Conservation (phyloP, 768 basidiomycete genomes). For the Clitopilus passeckerianus region DNA sequence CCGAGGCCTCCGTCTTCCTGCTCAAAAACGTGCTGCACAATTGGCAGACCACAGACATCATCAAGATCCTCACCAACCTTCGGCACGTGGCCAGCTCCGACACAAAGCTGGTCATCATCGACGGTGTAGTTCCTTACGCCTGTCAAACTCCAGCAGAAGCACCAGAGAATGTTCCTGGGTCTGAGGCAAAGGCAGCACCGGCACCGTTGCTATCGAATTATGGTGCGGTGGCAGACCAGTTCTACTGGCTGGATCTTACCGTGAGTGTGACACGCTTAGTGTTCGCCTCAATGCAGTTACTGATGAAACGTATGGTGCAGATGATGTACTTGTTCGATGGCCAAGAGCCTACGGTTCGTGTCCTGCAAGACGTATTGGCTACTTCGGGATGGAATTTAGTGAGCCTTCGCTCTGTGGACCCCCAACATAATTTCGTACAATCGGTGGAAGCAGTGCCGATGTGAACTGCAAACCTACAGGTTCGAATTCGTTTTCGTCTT, state of each 20-base stretch:
- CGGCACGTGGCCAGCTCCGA: constrained; percentile 15
- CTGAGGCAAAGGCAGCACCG: not conserved
- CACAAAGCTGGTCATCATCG: constrained; percentile 21
- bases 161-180: not conserved
- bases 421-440: not conserved
- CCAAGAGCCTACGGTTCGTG: constrained; percentile 22
- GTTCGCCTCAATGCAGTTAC: not conserved
- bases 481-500: not conserved
- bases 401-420: not conserved
- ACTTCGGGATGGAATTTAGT: constrained; percentile 22
- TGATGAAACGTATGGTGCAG: constrained; percentile 7
- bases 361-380: constrained; percentile 16
- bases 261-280: not conserved
- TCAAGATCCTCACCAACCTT: constrained; percentile 19
- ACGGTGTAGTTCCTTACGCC: constrained; percentile 3
- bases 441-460: not conserved
- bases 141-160: not conserved
- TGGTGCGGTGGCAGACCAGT: not conserved
- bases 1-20: constrained; percentile 21
- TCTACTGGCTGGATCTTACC: not conserved
- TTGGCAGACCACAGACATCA: constrained; percentile 16
- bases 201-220: not conserved
- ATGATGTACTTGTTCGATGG: constrained; percentile 23
- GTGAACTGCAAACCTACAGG: not conserved
- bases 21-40: constrained; percentile 24